These are phyloP conservation scores for Lyophyllum decastes DNA, from an alignment of 768 basidiomycete species.

Conservation along the genomic window DNA sequence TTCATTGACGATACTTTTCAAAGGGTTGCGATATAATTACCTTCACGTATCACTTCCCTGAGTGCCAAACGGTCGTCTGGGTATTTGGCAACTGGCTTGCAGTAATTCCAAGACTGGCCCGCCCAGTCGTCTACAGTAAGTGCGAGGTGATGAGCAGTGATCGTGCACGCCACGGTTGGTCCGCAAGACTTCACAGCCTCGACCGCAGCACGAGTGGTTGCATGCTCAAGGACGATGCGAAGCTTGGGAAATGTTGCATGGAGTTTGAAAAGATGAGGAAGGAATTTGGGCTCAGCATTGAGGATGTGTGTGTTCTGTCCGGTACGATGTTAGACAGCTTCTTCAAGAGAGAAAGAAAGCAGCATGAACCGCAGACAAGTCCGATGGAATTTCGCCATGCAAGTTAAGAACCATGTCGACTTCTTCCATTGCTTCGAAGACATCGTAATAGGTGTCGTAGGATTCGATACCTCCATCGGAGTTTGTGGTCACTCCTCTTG, in stretches of 20 bases:
- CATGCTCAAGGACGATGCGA: conserved; percentile 96
- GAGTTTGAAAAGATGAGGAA: conserved; percentile 83
- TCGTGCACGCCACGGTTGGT: conserved; percentile 89
- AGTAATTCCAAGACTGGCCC: conserved; percentile 92
- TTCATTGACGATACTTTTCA: background rate
- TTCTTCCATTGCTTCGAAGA: conserved; percentile 93
- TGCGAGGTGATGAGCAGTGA: conserved; percentile 94
- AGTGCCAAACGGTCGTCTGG: conserved; percentile 89
- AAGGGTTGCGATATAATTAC: conserved; percentile 34
- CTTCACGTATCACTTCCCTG: conserved; percentile 72
- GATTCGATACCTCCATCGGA: conserved; percentile 96
- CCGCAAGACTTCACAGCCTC: conserved; percentile 81
- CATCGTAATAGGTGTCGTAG: conserved; percentile 89
- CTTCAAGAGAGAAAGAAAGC: background rate
- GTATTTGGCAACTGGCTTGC: conserved; percentile 97
- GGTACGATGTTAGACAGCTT: background rate
- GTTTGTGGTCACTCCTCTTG: conserved; percentile 96
- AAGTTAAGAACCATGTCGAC: conserved; percentile 94
- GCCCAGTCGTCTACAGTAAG: conserved; percentile 97
- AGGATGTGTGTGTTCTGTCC: conserved; percentile 84
- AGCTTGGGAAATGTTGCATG: conserved; percentile 84
- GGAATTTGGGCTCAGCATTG: conserved; percentile 89
- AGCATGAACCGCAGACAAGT: conserved; percentile 53
- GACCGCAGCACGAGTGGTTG: conserved; percentile 89
- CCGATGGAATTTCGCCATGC: conserved; percentile 97